Base-by-base conservation (phyloP, 352 stramenopile species). In the Pythium phragmitis region DNA sequence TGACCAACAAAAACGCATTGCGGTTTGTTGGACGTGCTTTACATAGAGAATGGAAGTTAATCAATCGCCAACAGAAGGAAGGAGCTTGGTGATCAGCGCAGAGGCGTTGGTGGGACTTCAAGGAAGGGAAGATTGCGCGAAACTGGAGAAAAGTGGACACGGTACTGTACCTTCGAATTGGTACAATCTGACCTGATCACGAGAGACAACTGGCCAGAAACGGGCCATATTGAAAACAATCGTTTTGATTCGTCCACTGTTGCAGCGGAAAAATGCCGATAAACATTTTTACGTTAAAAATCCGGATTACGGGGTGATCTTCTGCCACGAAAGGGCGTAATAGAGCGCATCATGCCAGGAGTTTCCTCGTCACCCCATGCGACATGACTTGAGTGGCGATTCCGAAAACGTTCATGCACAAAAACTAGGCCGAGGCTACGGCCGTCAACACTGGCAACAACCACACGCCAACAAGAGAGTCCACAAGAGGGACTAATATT, bases 321-420 rank as follows among this genome's bases (percentile, higher is more conserved):
- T 55, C 11, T 39, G 26, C 21, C 47, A 39, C 26, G 28, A 54
- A 39, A 39, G 47, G 47, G 23, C n/a, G 42, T 17, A 12, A 42
- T 16, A 42, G 26, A 30, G 26, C 26, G 4, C 4, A 39, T 9
- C 43, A 49, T 49, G 43, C 5, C 43, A 49, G 23, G 39, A 46
- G 39, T 46, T 17, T 46, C 13, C 39, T n/a, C 39, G 26, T 30
- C 4, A 30, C 26, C 53, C 37, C 42, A 11, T 62, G 42, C 42
- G 42, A 54, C 55, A 39, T 39, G 39, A 42, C 39, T 54, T 62
- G 55, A 62, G 54, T 62, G 55, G 55, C 34, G 43, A 46, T 53
- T 62, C 43, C 46, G 41, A 57, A 50, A 45, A 55, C 13, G n/a
- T 16, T 8, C 19, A 7, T 9, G 50, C 33, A 8, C 47, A 53